phyloP scores from a whole-genome alignment of 2,329 filamentous ascomycete genomes.

The Chaetomiaceae sp. region DNA sequence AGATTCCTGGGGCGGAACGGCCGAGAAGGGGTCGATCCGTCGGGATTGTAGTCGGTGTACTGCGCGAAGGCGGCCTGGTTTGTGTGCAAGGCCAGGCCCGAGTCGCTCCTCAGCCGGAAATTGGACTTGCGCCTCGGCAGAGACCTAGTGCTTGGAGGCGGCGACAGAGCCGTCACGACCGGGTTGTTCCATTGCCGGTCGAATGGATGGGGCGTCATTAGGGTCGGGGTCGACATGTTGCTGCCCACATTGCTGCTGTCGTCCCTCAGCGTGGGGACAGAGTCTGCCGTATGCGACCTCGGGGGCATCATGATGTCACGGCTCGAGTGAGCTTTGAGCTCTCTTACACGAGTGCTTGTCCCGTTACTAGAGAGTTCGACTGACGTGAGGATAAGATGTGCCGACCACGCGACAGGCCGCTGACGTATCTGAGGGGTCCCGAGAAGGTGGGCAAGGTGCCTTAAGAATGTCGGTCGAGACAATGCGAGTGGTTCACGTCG shows the following conservation, averaged over 20 bases:
- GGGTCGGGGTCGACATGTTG: slow-evolving; percentile 5
- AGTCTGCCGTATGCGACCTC: slow-evolving; percentile 15
- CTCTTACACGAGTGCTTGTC: not conserved
- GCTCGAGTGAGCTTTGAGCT: not conserved
- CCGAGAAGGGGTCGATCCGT: slow-evolving; percentile 32
- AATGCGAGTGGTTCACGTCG: not conserved
- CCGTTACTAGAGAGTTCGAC: not conserved
- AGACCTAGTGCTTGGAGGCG: slow-evolving; percentile 25
- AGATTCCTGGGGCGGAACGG: slow-evolving; percentile 12
- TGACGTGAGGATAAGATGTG: not conserved
- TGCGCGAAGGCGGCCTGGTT: slow-evolving; percentile 42
- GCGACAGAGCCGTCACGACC: slow-evolving; percentile 24
- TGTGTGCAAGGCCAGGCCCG: slow-evolving; percentile 42
- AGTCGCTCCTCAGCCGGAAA: slow-evolving; percentile 40
- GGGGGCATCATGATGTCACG: slow-evolving; percentile 9
- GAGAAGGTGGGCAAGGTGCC: not conserved
- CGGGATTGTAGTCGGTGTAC: slow-evolving; percentile 43
- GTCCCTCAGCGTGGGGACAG: slow-evolving; percentile 14
- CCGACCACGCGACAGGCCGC: not conserved
- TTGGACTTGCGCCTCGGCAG: slow-evolving; percentile 20
- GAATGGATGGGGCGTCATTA: slow-evolving; percentile 12
- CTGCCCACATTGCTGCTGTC: slow-evolving; percentile 9
- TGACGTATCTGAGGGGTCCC: not conserved
- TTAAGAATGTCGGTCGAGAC: not conserved
- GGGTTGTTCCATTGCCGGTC: slow-evolving; percentile 13